These are phyloP conservation scores for Beauveria brongniartii DNA, from an alignment of 2,329 filamentous ascomycete genomes.

Conservation along the genomic window DNA sequence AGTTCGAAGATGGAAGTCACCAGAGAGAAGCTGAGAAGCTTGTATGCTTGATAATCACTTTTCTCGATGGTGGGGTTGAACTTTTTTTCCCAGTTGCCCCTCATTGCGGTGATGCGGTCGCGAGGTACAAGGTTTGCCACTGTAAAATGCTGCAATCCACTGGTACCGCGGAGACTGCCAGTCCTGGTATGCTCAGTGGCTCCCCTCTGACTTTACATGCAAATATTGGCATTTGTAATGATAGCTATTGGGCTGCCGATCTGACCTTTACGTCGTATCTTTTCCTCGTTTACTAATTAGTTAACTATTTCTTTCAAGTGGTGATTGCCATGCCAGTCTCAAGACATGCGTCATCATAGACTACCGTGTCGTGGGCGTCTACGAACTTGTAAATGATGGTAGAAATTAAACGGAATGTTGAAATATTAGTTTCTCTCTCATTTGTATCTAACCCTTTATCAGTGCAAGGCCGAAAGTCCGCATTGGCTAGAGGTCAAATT, in stretches of 20 bases:
- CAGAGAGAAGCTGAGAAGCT: not conserved
- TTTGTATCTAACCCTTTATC: too few species aligned
- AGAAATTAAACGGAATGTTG: too few species aligned
- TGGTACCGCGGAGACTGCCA: not conserved
- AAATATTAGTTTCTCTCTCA: too few species aligned
- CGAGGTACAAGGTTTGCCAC: not conserved
- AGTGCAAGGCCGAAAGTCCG: too few species aligned
- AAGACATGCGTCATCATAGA: too few species aligned
- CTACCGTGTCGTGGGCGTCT: too few species aligned
- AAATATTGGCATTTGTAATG: not conserved
- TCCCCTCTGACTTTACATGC: not conserved
- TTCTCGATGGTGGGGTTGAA: constrained; percentile 11
- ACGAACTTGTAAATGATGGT: too few species aligned
- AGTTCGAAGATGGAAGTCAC: constrained; percentile 4
- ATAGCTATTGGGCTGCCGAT: not conserved
- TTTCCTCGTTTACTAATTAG: too few species aligned
- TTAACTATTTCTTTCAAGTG: too few species aligned
- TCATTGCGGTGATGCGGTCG: constrained; percentile 1
- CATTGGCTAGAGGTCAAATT: too few species aligned
- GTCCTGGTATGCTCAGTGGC: not conserved
- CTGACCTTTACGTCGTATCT: not conserved
- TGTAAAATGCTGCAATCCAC: not conserved
- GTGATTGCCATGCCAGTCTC: too few species aligned
- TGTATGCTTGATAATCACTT: constrained; percentile 12
- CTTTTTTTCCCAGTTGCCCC: constrained; percentile 7